Base-by-base conservation (phyloP, 345 rosid species). In the Salix caprea region DNA sequence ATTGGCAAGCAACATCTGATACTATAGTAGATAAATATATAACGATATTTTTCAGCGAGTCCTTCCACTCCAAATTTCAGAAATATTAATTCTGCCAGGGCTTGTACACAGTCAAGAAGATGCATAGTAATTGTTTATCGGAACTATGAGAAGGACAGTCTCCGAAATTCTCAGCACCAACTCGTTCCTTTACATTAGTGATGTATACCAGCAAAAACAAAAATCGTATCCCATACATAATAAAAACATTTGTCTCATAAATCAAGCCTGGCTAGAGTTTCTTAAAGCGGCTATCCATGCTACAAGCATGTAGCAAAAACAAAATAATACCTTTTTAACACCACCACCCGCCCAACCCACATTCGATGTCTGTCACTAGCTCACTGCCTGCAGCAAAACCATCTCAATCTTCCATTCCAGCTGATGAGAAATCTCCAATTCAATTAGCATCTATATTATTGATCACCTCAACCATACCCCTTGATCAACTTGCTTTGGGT, bases 381-480 rank as follows among this genome's bases (percentile, higher is more conserved):
- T 40, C 44, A 40, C 44, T 14, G 11, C 60, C 37, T 76, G 66
- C 69, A 73, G 28, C 36, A 44, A 52, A 69, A 70, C 71, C 39
- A 58, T 76, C 76, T 68, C 72, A 71, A 75, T 72, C 72, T 74
- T 74, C 62, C 74, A 69, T 56, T 62, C 77, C 19, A 52, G 62
- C 56, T 34, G 71, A 72, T 26, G 77, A 68, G 44, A 65, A 70
- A 67, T 64, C 5, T 16, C 70, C 69, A 44, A 54, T 67, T 66
- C 67, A 75, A 77, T 54, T 76, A 15, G 74, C 64, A 24, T 12
- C 30, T 21, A 19, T 58, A 46, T 68, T 65, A 80, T 69, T 48
- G 70, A 64, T 70, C 44, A 62, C 52, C 78, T 69, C 75, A 81
- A 67, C 72, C 70, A 70, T 71, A 73, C 70, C 70, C 78, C 74